These are phyloP conservation scores for Sphagnum fallax DNA, from an alignment of 228 moss, liverwort and hornwort genomes.

Conservation along the genomic window DNA sequence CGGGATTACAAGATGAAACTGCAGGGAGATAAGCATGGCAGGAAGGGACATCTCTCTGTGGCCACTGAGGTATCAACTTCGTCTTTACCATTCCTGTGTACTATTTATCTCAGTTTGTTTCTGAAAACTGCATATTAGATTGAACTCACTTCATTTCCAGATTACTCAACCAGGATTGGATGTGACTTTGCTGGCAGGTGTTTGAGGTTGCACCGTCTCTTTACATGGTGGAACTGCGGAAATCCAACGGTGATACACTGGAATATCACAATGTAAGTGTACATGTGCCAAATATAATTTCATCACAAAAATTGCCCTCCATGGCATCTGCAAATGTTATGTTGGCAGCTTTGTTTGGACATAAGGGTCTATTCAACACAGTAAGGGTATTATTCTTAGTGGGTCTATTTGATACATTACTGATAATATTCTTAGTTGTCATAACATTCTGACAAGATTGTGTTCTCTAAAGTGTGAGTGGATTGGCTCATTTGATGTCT, in stretches of 20 bases:
- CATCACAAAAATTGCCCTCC: no score
- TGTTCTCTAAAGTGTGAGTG: neutral
- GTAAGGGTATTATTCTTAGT: no score
- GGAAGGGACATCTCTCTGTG: constrained; percentile 51
- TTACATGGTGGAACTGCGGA: constrained; percentile 52
- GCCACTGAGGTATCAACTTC: constrained; percentile 31
- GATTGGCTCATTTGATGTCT: neutral
- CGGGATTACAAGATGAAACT: constrained; percentile 81
- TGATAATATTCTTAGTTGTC: no score
- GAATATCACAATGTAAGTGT: constrained; percentile 47
- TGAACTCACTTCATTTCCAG: no score
- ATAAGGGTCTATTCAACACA: neutral
- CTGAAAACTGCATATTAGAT: neutral
- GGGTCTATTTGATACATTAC: no score
- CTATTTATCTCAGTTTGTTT: neutral
- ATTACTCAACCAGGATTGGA: neutral
- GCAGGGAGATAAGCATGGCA: constrained; percentile 46
- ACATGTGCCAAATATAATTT: neutral
- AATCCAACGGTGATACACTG: constrained; percentile 42
- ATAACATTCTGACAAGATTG: neutral
- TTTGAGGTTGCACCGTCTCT: constrained; percentile 55
- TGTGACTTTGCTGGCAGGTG: constrained; percentile 18
- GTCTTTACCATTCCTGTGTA: neutral
- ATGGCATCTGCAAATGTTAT: no score
- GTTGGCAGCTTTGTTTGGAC: neutral